phyloP scores from a whole-genome alignment of 306 rosid genomes.

The Hippophae tibetana region DNA sequence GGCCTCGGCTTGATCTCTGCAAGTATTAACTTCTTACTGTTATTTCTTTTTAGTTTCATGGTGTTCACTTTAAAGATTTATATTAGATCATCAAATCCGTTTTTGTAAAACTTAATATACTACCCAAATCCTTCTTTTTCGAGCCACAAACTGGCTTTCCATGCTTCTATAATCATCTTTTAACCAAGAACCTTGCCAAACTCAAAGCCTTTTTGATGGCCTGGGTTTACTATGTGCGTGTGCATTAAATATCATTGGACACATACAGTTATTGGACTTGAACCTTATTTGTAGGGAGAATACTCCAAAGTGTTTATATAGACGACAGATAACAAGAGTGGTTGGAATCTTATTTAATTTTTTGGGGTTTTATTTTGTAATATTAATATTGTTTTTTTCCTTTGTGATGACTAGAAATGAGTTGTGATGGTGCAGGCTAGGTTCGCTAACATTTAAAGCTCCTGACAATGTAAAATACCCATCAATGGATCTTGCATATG shows the following conservation, averaged over 20 bases:
- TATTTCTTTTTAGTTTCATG: not conserved
- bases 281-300: too few species aligned
- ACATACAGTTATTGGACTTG: too few species aligned
- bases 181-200: too few species aligned
- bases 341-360: not conserved
- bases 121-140: not conserved
- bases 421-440: slow-evolving; percentile 62
- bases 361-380: too few species aligned
- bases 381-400: not conserved
- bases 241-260: too few species aligned
- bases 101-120: not conserved
- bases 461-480: slow-evolving; percentile 94
- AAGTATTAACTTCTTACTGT: slow-evolving; percentile 45
- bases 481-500: slow-evolving; percentile 87
- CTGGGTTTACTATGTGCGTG: too few species aligned
- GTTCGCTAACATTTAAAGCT: slow-evolving; percentile 78
- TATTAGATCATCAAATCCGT: not conserved
- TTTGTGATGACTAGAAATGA: slow-evolving; percentile 14
- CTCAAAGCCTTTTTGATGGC: too few species aligned
- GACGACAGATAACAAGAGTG: not conserved
- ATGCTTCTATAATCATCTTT: too few species aligned
- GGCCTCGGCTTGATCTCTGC: slow-evolving; percentile 99
- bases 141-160: too few species aligned
- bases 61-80: not conserved
- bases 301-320: too few species aligned